A percentile compares a stretch with the other conserved stretches of the same genome.
phyloP scores from a whole-genome alignment of 1,284 basidiomycete species.

The Erythrobasidium hasegawianum region DNA sequence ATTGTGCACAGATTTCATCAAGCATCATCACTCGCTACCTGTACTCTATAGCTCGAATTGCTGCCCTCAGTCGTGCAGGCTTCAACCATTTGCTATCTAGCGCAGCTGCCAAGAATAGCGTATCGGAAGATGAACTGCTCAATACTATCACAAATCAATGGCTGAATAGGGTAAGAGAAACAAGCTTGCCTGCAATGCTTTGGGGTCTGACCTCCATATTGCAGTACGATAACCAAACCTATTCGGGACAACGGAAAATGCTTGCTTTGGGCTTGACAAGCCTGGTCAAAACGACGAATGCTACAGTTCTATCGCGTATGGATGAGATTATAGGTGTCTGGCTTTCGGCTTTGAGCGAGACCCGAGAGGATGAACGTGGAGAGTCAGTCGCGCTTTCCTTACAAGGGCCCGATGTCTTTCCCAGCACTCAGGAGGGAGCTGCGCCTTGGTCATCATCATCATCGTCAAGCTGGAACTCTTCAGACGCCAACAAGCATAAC shows the following conservation, averaged over 20 bases:
- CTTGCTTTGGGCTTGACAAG: constrained; percentile 42
- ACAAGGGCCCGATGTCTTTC: not conserved
- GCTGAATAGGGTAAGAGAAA: constrained; percentile 41
- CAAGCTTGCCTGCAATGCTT: no score
- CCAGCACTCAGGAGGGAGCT: not conserved
- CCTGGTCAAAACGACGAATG: constrained; percentile 33
- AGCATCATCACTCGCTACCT: constrained; percentile 41
- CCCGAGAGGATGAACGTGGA: constrained; percentile 40
- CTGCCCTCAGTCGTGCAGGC: constrained; percentile 34
- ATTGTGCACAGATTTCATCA: constrained; percentile 29
- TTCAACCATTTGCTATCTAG: constrained; percentile 39
- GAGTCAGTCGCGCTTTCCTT: constrained; percentile 36
- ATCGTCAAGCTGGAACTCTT: not conserved
- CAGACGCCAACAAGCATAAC: not conserved
- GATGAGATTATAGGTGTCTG: constrained; percentile 41
- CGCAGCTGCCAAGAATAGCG: constrained; percentile 14
- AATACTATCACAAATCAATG: constrained; percentile 35
- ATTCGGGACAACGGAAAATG: constrained; percentile 42
- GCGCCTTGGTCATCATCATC: not conserved
- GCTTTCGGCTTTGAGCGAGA: constrained; percentile 42
- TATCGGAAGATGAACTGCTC: constrained; percentile 35
- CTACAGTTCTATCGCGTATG: constrained; percentile 35
- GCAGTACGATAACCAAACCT: constrained; percentile 44
- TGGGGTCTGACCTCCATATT: constrained; percentile 1
- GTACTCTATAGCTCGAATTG: constrained; percentile 39